These are phyloP conservation scores for Sordariomycetes sp. DNA, from an alignment of 2,329 filamentous ascomycete genomes.

Conservation along the genomic window DNA sequence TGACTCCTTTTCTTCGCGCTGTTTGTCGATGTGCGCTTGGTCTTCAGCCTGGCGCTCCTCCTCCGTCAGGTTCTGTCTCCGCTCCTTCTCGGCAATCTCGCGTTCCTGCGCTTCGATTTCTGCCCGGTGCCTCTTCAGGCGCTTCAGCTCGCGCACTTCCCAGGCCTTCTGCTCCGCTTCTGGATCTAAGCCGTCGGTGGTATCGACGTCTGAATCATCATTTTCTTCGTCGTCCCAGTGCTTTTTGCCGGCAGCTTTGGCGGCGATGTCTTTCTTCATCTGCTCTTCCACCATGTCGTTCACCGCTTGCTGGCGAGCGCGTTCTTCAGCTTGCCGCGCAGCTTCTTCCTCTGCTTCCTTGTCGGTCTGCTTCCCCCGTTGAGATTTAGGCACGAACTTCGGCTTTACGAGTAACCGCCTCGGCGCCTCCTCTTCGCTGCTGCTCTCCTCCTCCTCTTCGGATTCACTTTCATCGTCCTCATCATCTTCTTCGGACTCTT, in stretches of 20 bases:
- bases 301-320: constrained; percentile 57
- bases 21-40: constrained; percentile 62
- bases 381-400: constrained; percentile 53
- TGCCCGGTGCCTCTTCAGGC: constrained; percentile 79
- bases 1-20: constrained; percentile 69
- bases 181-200: constrained; percentile 77
- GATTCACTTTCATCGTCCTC: constrained; percentile 29
- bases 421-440: constrained; percentile 48
- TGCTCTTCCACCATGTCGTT: constrained; percentile 83
- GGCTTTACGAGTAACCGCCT: constrained; percentile 50
- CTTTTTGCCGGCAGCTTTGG: constrained; percentile 66
- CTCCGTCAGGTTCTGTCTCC: constrained; percentile 74
- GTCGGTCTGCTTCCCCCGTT: constrained; percentile 28
- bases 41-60: constrained; percentile 86
- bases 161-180: constrained; percentile 86
- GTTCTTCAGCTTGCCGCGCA: constrained; percentile 40
- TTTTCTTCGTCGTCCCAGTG: constrained; percentile 78
- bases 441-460: constrained; percentile 35
- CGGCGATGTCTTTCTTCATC: constrained; percentile 70
- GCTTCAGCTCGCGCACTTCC: constrained; percentile 84
- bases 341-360: constrained; percentile 23
- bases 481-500: constrained; percentile 35
- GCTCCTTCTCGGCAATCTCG: constrained; percentile 82
- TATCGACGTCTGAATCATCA: constrained; percentile 70
- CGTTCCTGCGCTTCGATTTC: constrained; percentile 76